These are phyloP conservation scores for Leucogyrophana mollusca DNA, from an alignment of 768 basidiomycete species.

Conservation along the genomic window DNA sequence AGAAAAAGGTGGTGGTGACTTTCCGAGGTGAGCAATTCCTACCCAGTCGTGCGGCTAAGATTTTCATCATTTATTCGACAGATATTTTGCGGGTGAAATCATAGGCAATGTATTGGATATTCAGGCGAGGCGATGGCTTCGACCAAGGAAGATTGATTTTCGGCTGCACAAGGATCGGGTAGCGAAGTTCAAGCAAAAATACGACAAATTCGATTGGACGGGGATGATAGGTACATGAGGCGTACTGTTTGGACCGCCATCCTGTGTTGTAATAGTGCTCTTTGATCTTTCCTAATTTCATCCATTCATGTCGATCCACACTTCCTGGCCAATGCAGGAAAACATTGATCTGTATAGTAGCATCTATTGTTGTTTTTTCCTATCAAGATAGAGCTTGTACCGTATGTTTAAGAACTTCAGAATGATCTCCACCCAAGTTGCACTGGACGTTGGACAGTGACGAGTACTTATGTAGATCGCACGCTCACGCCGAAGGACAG, in stretches of 20 bases:
- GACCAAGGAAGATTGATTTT: slow-evolving; percentile 73
- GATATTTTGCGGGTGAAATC: slow-evolving; percentile 94
- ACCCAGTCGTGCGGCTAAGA: no score
- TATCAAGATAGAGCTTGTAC: no score
- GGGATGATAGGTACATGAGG: slow-evolving; percentile 54
- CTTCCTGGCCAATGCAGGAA: no score
- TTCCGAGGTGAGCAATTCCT: slow-evolving; percentile 64
- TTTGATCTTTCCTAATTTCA: no score
- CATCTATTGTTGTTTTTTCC: no score
- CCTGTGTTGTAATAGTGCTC: neutral
- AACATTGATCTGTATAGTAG: no score
- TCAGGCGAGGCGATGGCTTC: slow-evolving; percentile 83
- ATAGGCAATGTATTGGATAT: slow-evolving; percentile 89
- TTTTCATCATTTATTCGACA: slow-evolving; percentile 25
- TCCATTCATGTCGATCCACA: no score
- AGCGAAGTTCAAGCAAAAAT: slow-evolving; percentile 66
- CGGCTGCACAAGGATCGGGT: slow-evolving; percentile 70
- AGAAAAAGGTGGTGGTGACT: slow-evolving; percentile 88
- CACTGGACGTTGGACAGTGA: no score
- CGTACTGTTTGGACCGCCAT: neutral
- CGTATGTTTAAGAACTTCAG: no score
- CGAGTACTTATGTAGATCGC: no score
- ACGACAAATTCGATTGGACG: slow-evolving; percentile 82
- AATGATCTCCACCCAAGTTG: no score
- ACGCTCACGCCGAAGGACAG: no score